Percentiles rank a stretch among this genome's conserved stretches.
Evolutionary conservation across 2,329 filamentous ascomycete genomes (phyloP).

Genomic region (Sporothrix pallida): DNA sequence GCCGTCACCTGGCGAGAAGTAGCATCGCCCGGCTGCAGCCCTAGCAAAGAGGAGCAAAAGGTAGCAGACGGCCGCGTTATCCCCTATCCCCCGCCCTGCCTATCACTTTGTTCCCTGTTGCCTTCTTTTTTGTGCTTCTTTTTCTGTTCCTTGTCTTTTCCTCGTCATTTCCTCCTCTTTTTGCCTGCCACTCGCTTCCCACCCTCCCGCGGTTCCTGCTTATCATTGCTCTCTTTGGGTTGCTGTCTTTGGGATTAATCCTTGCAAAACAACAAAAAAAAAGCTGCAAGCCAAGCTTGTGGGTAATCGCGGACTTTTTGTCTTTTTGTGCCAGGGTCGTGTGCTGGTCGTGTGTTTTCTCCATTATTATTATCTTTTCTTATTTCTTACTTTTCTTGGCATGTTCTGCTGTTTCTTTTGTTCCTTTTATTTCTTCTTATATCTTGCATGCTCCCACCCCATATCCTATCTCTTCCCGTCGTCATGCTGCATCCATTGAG

Average conservation of each 20-base stretch:
- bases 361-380: not conserved
- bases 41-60: not conserved
- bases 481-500: conserved; percentile 24
- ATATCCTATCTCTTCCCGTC: not conserved
- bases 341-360: not conserved
- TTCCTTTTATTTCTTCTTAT: not conserved
- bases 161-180: not conserved
- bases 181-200: not conserved
- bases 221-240: conserved; percentile 24
- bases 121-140: not conserved
- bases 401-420: not conserved
- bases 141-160: not conserved
- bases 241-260: not conserved
- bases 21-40: not conserved
- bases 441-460: not conserved
- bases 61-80: not conserved
- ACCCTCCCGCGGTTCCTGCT: conserved; percentile 21
- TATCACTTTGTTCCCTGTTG: not conserved
- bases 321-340: not conserved
- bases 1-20: not conserved
- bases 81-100: not conserved
- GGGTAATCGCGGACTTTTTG: not conserved
- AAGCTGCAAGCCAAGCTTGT: no score
- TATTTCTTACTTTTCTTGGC: not conserved
- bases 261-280: no score